Evolutionary conservation across 805 yeast species (phyloP).

Genomic region (Cephaloascus fragrans): DNA sequence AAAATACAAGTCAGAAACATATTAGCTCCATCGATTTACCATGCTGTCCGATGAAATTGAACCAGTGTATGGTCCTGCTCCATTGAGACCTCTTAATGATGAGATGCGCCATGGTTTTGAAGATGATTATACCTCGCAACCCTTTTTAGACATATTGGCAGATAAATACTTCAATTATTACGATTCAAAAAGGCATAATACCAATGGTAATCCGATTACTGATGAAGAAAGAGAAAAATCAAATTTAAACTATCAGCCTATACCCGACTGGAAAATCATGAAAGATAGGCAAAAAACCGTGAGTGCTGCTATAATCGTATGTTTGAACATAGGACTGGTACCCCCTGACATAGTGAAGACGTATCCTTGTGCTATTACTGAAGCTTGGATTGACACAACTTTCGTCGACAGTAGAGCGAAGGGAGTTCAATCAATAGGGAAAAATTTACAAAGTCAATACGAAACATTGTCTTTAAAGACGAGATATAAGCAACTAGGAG

Average conservation of each 20-base stretch:
- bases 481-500: slow-evolving; percentile 81
- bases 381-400: slow-evolving; percentile 90
- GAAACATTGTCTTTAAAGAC: slow-evolving; percentile 83
- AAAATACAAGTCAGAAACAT: too few species aligned
- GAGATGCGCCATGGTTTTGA: slow-evolving; percentile 60
- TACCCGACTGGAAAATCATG: slow-evolving; percentile 85
- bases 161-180: slow-evolving; percentile 73
- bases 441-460: slow-evolving; percentile 77
- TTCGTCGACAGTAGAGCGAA: slow-evolving; percentile 75
- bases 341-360: slow-evolving; percentile 95
- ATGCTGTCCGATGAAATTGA: too few species aligned
- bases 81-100: slow-evolving; percentile 39
- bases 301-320: slow-evolving; percentile 83
- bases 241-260: slow-evolving; percentile 52
- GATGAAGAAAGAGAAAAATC: slow-evolving; percentile 39
- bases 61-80: slow-evolving; percentile 20
- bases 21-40: too few species aligned
- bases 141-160: slow-evolving; percentile 45
- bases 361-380: slow-evolving; percentile 84
- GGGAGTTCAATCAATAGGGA: slow-evolving; percentile 87
- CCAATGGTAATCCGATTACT: slow-evolving; percentile 74
- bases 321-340: slow-evolving; percentile 89
- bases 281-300: slow-evolving; percentile 88
- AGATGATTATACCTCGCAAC: slow-evolving; percentile 48
- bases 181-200: slow-evolving; percentile 86